phyloP scores from a whole-genome alignment of 495 filamentous ascomycete species.

The Penicillium cosmopolitanum region DNA sequence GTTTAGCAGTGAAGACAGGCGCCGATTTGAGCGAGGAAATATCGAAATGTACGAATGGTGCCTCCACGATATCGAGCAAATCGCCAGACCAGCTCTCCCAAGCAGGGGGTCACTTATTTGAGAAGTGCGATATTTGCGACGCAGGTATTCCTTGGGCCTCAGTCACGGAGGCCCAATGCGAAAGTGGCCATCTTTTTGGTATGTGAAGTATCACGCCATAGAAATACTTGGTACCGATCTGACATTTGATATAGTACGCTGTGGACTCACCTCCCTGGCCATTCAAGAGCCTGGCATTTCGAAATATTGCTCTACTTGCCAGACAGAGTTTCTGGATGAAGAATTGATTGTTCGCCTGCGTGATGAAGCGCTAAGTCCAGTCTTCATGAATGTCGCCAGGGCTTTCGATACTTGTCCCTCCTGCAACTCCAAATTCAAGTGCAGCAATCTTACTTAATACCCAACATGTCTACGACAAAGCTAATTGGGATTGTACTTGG shows the following conservation, averaged over 20 bases:
- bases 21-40: conserved; percentile 41
- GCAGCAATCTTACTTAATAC: neutral
- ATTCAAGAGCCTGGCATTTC: conserved; percentile 59
- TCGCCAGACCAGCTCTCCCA: conserved; percentile 26
- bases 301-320: conserved; percentile 57
- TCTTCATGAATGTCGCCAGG: conserved; percentile 40
- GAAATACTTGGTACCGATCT: neutral
- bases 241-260: conserved; percentile 45
- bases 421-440: conserved; percentile 55
- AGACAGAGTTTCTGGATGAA: conserved; percentile 52
- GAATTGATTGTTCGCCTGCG: conserved; percentile 29
- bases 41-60: conserved; percentile 24
- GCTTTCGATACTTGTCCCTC: conserved; percentile 59
- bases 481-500: neutral
- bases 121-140: conserved; percentile 53
- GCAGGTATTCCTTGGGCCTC: conserved; percentile 44
- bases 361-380: conserved; percentile 21
- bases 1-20: conserved; percentile 29
- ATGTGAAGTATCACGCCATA: conserved; percentile 11
- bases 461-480: neutral
- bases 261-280: conserved; percentile 55
- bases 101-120: conserved; percentile 37
- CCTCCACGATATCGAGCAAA: conserved; percentile 28
- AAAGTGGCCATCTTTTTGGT: conserved; percentile 55
- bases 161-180: conserved; percentile 45